Base-by-base conservation (phyloP, 2,329 filamentous ascomycete genomes). In the Pseudocercospora ulei region DNA sequence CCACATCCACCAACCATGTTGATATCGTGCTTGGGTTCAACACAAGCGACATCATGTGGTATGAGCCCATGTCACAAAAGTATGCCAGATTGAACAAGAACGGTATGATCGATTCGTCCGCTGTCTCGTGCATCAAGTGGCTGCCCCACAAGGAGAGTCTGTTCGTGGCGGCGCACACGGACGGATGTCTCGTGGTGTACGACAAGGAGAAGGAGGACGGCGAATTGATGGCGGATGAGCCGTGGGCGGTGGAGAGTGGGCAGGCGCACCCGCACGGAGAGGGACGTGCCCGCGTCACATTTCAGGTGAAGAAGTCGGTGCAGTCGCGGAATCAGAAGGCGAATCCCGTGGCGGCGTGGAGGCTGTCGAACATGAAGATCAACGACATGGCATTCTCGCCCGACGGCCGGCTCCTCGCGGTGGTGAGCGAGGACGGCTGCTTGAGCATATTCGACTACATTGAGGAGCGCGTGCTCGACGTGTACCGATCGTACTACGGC, bases 31-130 rank as follows among this genome's bases (percentile, higher is more conserved):
- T 98, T 77, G 90, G 90, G 1, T 96, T 94, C 56, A 95, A 88
- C 4, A 92, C 87, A 0, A 86, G 87, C 24, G 90, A 98, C 61
- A 86, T 98, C 31, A 88, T 98, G 46, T 98, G 90, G 90, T 96
- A 90, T 69, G 90, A 98, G 62, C 87, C 90, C 7, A 83, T 95
- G 55, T 88, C 86, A 24, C 88, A 96, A 55, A 86, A 92, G 58
- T 98, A 98, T 62, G 83, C 85, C 2, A 78, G 90, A 12, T 71
- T 98, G 55, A 98, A 98, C 59, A 98, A 98, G 65, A 96, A 96
- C 60, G 88, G 88, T 14, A 74, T 82, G 39, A 92, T 96, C 61
- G 94, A 93, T 54, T 72, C 74, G 35, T 85, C 83, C 1, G 79
- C 88, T 0, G 80, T 96, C 2, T 81, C 82, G 0, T 78, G 88